Conservation (phyloP, 2,329 filamentous ascomycete genomes). For the Grosmannia huntii region DNA sequence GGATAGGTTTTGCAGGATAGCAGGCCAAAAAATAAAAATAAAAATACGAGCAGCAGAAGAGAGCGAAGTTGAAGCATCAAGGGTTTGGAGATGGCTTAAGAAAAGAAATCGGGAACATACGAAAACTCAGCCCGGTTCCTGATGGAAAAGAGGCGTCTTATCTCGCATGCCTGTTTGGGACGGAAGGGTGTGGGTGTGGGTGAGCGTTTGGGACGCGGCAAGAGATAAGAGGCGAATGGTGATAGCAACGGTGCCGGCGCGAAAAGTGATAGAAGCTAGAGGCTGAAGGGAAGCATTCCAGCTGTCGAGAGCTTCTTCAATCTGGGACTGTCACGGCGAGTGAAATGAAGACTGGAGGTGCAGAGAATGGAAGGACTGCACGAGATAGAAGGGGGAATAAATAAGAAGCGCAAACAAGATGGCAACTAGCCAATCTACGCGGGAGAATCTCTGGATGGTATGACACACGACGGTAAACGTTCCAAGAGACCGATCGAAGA, state of each 20-base stretch:
- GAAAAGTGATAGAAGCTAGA: background rate
- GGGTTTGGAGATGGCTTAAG: background rate
- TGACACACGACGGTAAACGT: background rate
- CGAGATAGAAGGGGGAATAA: background rate
- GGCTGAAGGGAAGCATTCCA: background rate
- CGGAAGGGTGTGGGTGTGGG: background rate
- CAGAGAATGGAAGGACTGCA: background rate
- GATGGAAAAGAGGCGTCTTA: background rate
- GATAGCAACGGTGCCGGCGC: background rate
- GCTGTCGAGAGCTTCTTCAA: background rate
- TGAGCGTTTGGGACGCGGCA: background rate
- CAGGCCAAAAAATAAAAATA: background rate
- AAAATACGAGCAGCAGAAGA: background rate
- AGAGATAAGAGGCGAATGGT: background rate
- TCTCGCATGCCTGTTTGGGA: constrained; percentile 7
- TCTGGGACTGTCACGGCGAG: background rate
- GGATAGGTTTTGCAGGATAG: background rate
- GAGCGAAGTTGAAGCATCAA: background rate
- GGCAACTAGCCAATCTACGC: background rate
- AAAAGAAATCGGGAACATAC: constrained; percentile 2
- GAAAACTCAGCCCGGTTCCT: constrained; percentile 2
- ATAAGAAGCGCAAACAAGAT: background rate
- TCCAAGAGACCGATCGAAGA: background rate
- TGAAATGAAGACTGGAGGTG: background rate
- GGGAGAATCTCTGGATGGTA: background rate